A percentile compares a stretch with the other conserved stretches of the same genome.
phyloP scores from a whole-genome alignment of 768 basidiomycete genomes.

The Artomyces pyxidatus region DNA sequence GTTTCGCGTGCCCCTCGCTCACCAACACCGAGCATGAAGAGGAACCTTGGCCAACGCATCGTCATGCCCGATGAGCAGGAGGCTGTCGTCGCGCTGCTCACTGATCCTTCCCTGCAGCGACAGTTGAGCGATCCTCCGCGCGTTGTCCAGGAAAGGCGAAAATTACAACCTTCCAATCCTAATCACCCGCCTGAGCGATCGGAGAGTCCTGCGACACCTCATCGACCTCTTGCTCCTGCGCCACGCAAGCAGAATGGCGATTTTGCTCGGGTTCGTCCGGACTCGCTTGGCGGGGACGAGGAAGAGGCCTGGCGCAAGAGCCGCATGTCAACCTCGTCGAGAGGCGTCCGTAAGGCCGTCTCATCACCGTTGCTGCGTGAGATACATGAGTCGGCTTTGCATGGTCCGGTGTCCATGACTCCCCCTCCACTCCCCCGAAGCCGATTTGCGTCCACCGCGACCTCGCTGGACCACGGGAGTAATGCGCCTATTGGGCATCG shows the following conservation, averaged over 20 bases:
- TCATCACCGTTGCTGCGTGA: slow-evolving; percentile 32
- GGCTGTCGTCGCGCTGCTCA: neutral
- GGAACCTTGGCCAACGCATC: slow-evolving; percentile 15
- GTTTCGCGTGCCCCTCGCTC: slow-evolving; percentile 6
- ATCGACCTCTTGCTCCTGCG: slow-evolving; percentile 59
- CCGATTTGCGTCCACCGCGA: slow-evolving; percentile 6
- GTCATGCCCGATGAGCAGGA: slow-evolving; percentile 13
- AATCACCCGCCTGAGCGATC: slow-evolving; percentile 47
- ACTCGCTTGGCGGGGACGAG: slow-evolving; percentile 18
- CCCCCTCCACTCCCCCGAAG: slow-evolving; percentile 9
- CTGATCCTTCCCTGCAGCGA: neutral
- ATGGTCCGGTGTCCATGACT: slow-evolving; percentile 13
- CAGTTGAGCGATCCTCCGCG: slow-evolving; percentile 1
- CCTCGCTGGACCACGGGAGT: neutral
- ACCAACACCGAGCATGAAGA: slow-evolving; percentile 11
- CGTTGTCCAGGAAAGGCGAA: neutral
- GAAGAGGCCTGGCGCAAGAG: slow-evolving; percentile 9
- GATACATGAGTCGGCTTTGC: slow-evolving; percentile 3
- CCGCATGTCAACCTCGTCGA: slow-evolving; percentile 7
- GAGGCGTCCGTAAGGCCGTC: slow-evolving; percentile 35
- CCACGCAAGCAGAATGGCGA: slow-evolving; percentile 46
- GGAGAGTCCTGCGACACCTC: slow-evolving; percentile 53
- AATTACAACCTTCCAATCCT: slow-evolving; percentile 22
- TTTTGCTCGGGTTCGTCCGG: slow-evolving; percentile 45
- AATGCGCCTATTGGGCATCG: neutral